A percentile compares a stretch with the other conserved stretches of the same genome.
These are phyloP conservation scores for Aureobasidium mangrovei DNA, from an alignment of 2,329 filamentous ascomycete species.

Conservation along the genomic window DNA sequence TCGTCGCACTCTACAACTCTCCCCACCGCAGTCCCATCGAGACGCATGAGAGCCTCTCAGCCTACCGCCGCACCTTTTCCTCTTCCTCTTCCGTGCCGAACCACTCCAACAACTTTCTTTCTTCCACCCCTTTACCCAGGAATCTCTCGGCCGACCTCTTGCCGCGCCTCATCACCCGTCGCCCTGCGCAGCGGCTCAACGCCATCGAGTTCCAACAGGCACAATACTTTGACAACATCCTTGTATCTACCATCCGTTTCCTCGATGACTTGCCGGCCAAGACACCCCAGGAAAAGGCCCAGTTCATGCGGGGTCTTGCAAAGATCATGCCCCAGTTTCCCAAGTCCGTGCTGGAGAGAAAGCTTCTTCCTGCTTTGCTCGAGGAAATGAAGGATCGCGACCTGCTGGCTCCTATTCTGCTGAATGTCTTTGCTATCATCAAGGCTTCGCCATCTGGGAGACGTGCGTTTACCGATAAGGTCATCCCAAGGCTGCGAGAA, in stretches of 20 bases:
- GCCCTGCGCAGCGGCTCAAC: slow-evolving; percentile 78
- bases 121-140: slow-evolving; percentile 66
- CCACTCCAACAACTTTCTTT: slow-evolving; percentile 74
- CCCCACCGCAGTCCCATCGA: slow-evolving; percentile 83
- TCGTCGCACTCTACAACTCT: slow-evolving; percentile 87
- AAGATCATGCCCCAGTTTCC: slow-evolving; percentile 88
- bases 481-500: slow-evolving; percentile 76
- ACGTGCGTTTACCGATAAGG: slow-evolving; percentile 72
- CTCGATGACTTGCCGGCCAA: slow-evolving; percentile 86
- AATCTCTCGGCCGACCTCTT: slow-evolving; percentile 69
- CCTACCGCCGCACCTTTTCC: slow-evolving; percentile 77
- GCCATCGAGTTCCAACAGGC: slow-evolving; percentile 90
- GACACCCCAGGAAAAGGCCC: slow-evolving; percentile 79
- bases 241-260: slow-evolving; percentile 94
- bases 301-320: slow-evolving; percentile 81
- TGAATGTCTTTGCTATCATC: slow-evolving; percentile 88
- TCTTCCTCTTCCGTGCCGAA: slow-evolving; percentile 72
- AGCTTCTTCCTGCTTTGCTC: slow-evolving; percentile 76
- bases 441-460: slow-evolving; percentile 67
- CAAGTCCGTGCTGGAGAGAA: slow-evolving; percentile 87
- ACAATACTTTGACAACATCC: slow-evolving; percentile 91
- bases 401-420: slow-evolving; percentile 72
- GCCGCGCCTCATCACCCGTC: slow-evolving; percentile 75
- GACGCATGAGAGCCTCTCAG: slow-evolving; percentile 66
- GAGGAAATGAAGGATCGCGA: slow-evolving; percentile 93